These are phyloP conservation scores for Globisporangium alternatum DNA, from an alignment of 352 stramenopile genomes.

Conservation along the genomic window DNA sequence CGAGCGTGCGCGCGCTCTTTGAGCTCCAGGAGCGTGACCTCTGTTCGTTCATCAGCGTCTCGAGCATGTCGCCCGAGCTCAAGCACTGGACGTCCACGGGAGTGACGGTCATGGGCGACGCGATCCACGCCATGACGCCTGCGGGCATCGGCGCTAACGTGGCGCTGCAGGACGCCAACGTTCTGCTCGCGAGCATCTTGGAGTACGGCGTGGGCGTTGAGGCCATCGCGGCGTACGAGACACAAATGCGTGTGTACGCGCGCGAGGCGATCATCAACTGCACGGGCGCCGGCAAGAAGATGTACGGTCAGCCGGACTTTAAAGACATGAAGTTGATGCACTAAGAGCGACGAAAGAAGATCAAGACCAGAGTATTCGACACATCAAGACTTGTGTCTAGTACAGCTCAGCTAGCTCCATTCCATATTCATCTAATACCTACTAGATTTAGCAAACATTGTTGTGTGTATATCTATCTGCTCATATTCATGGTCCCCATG, in stretches of 20 bases:
- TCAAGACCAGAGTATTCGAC: too few species aligned
- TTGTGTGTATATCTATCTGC: too few species aligned
- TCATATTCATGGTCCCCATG: too few species aligned
- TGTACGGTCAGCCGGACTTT: conserved; percentile 13
- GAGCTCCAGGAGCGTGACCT: not conserved
- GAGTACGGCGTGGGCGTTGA: not conserved
- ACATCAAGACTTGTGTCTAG: too few species aligned
- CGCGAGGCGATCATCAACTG: not conserved
- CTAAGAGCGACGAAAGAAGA: not conserved
- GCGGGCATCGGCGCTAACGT: conserved; percentile 11
- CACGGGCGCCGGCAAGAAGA: conserved; percentile 6
- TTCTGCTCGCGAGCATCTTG: conserved; percentile 7
- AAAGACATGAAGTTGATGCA: conserved; percentile 9
- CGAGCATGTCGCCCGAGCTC: conserved; percentile 12
- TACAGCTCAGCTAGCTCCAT: too few species aligned
- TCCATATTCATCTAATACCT: too few species aligned
- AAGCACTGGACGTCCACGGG: conserved; percentile 2
- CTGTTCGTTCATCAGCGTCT: not conserved
- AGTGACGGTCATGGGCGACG: conserved; percentile 10
- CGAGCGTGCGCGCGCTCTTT: conserved; percentile 12
- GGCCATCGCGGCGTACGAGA: conserved; percentile 3
- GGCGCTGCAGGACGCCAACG: conserved; percentile 7
- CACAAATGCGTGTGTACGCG: conserved; percentile 8
- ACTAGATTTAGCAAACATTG: too few species aligned
- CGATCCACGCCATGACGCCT: conserved; percentile 15